Evolutionary conservation across 306 rosid species (phyloP), one percentile per base, ranked within the genome.

Genomic region (Dicorynia guianensis): DNA sequence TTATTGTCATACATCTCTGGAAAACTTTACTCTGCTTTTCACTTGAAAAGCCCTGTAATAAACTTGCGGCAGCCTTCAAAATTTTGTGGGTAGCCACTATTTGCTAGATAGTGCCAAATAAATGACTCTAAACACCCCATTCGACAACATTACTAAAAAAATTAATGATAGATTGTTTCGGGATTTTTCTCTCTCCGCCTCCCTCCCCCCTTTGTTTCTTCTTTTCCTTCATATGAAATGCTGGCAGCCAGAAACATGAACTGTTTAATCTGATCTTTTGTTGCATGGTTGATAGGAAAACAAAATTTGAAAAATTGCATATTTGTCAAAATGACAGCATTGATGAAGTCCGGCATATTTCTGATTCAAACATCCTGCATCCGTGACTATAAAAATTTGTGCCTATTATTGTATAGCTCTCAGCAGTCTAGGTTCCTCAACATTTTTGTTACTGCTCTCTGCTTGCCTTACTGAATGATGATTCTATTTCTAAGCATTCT

Each of bases 341-440:
- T 13, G 17, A 67, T 36, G 60, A 30, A 4, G 13, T 15, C 30
- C n/a, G 59, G 58, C 14, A 48, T 67, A 67, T 67, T 33, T 65
- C 13, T 65, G 17, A 30, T 58, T 11, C 3, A 65, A 20, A 20
- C 55, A 44, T 13, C 15, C 43, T n/a, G 14, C 35, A 48, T 48
- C 43, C 15, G 34, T 52, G 55, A 20, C 58, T 5, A 3, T 3
- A 17, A 5, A 52, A 52, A n/a, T 5, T 8, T 52, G 25, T 30
- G 5, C 17, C 11, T 52, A 18, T 43, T 43, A 11, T 69, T 52
- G 38, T 36, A 5, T 13, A 36, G 47, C 12, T 53, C 11, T 53
- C 25, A 38, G 39, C 40, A 25, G 17, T 39, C 52, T 38, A 8
- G 12, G 20, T 19, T 38, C 12, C 35, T 57, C 44, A 54, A 40